phyloP scores from a whole-genome alignment of 129 eudicot genomes.

The Flaveria linearis region DNA sequence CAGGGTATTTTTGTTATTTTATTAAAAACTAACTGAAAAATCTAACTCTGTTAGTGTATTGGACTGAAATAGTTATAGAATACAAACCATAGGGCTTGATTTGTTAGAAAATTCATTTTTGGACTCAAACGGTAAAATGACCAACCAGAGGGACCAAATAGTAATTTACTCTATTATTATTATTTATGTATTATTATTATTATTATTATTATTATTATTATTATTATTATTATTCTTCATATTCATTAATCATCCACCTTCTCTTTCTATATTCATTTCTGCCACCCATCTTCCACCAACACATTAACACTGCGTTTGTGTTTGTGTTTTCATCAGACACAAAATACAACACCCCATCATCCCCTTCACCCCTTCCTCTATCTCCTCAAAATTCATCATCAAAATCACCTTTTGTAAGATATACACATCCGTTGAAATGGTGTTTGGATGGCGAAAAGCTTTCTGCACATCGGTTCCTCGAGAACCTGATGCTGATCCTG shows the following conservation, averaged over 20 bases:
- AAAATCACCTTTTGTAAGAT: background rate
- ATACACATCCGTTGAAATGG: conserved; percentile 38
- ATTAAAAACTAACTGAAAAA: no score
- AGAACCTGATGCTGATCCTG: conserved; percentile 49
- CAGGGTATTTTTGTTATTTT: no score
- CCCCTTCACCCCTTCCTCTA: background rate
- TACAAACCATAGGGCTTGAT: no score
- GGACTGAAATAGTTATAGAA: no score
- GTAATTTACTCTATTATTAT: no score
- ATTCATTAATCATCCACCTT: conserved; percentile 2
- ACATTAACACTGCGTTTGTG: background rate
- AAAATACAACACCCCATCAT: background rate
- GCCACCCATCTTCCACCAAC: conserved; percentile 1
- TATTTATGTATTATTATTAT: no score
- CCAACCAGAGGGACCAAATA: no score
- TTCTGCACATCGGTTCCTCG: conserved; percentile 81
- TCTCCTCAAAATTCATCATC: background rate
- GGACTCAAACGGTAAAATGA: no score
- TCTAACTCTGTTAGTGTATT: no score
- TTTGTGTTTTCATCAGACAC: background rate
- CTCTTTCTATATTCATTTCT: conserved; percentile 13
- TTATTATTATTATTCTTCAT: background rate
- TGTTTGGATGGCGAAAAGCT: conserved; percentile 89
- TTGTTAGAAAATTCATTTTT: no score
- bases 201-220: background rate